Evolutionary conservation across 768 basidiomycete genomes (phyloP).

Genomic region (Epithele typhae): DNA sequence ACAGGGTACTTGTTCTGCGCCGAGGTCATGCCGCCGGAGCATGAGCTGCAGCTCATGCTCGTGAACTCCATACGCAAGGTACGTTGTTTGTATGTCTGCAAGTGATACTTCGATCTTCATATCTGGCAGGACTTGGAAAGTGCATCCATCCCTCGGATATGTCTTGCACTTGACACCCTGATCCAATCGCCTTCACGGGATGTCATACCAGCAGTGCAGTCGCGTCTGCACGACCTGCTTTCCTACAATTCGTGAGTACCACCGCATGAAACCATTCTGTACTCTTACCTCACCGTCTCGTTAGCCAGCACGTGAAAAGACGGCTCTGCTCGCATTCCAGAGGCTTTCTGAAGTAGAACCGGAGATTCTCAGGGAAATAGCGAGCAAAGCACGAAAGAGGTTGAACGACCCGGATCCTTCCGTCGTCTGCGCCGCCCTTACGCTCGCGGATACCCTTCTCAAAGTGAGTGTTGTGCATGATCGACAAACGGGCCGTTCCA

Average conservation of each 20-base stretch:
- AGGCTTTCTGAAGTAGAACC: constrained; percentile 44
- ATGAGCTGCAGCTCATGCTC: constrained; percentile 78
- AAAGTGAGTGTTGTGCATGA: constrained; percentile 23
- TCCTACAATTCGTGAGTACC: constrained; percentile 71
- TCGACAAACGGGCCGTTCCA: too few species aligned
- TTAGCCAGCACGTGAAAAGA: constrained; percentile 55
- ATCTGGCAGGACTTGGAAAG: constrained; percentile 66
- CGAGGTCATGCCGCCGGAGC: constrained; percentile 61
- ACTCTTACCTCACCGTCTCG: constrained; percentile 1
- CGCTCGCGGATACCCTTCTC: constrained; percentile 21
- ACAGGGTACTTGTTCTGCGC: constrained; percentile 77
- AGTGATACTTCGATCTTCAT: background rate
- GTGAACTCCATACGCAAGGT: constrained; percentile 86
- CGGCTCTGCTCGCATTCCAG: constrained; percentile 59
- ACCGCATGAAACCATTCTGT: background rate
- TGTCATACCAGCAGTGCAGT: constrained; percentile 71
- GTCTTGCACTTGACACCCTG: constrained; percentile 68
- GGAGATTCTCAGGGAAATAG: constrained; percentile 41
- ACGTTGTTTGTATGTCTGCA: constrained; percentile 1
- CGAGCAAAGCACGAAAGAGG: constrained; percentile 34
- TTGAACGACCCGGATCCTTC: constrained; percentile 39
- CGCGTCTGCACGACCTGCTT: constrained; percentile 59
- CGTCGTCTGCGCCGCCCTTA: constrained; percentile 45
- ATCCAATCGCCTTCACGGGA: constrained; percentile 59
- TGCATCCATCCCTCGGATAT: constrained; percentile 48